Percentiles rank a stretch among this genome's conserved stretches.
Conservation (phyloP, 805 yeast genomes). For the Wickerhamomyces bisporus region DNA sequence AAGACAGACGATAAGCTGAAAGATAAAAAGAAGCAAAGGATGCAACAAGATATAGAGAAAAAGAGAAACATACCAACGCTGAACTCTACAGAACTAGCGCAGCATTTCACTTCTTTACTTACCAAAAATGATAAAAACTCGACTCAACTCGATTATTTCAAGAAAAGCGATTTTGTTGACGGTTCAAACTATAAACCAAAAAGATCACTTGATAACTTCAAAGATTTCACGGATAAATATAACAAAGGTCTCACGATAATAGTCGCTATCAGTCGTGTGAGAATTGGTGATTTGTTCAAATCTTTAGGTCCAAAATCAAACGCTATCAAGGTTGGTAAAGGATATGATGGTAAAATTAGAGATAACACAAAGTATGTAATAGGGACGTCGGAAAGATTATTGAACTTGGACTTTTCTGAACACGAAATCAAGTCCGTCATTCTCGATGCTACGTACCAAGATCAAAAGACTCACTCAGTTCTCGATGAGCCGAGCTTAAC, state of each 20-base stretch:
- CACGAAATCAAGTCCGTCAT: constrained; percentile 21
- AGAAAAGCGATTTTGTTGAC: constrained; percentile 52
- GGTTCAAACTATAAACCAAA: constrained; percentile 52
- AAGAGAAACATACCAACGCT: constrained; percentile 52
- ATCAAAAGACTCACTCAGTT: constrained; percentile 21
- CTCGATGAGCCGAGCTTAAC: constrained; percentile 23
- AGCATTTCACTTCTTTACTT: constrained; percentile 58
- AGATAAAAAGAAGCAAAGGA: constrained; percentile 59
- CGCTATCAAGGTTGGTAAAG: constrained; percentile 24
- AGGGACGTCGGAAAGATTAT: constrained; percentile 23
- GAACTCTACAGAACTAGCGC: constrained; percentile 59
- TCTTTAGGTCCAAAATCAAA: constrained; percentile 35
- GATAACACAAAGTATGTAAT: constrained; percentile 23
- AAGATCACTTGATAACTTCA: constrained; percentile 52
- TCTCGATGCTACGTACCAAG: constrained; percentile 24
- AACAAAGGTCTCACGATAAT: constrained; percentile 42
- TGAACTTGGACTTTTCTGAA: constrained; percentile 13
- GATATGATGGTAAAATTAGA: constrained; percentile 21
- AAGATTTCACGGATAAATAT: constrained; percentile 46
- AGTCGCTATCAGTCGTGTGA: constrained; percentile 71
- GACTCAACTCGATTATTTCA: constrained; percentile 68
- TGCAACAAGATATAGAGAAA: constrained; percentile 56
- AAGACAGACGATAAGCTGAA: constrained; percentile 41
- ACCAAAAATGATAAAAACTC: constrained; percentile 57
- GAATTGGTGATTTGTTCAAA: constrained; percentile 83